Evolutionary conservation across 768 basidiomycete genomes (phyloP).

Genomic region (Mycena alexandri): DNA sequence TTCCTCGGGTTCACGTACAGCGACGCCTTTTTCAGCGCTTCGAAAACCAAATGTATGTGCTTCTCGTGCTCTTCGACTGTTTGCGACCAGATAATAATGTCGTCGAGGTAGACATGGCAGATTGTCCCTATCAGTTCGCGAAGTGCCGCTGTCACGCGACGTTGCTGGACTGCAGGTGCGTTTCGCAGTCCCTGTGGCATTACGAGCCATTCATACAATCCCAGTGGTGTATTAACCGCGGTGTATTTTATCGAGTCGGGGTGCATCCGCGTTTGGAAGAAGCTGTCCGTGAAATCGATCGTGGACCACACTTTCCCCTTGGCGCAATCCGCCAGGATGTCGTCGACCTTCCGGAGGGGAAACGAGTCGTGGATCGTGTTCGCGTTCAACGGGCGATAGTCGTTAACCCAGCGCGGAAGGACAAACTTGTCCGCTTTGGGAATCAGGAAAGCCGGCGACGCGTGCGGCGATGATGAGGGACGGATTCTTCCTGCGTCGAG

Average conservation of each 20-base stretch:
- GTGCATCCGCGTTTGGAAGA: no score
- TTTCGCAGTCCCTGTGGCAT: background rate
- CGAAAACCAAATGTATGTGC: background rate
- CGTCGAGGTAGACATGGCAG: background rate
- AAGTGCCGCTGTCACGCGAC: background rate
- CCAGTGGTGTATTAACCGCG: background rate
- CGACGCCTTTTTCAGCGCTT: background rate
- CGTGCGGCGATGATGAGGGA: background rate
- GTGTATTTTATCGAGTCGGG: no score
- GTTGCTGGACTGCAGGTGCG: background rate
- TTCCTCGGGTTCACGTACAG: background rate
- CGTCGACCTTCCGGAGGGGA: background rate
- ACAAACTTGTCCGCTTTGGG: background rate
- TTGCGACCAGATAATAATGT: constrained; percentile 4
- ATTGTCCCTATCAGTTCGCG: background rate
- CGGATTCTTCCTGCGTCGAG: background rate
- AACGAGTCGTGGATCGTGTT: background rate
- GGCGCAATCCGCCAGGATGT: background rate
- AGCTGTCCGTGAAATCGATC: no score
- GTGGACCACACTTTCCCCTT: no score
- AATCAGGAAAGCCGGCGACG: background rate
- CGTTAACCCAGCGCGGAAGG: background rate
- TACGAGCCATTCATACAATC: constrained; percentile 6
- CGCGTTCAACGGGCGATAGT: background rate
- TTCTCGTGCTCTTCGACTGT: background rate